A percentile compares a stretch with the other conserved stretches of the same genome.
Conservation (phyloP, 225 moss, liverwort and hornwort species). For the Takakia lepidozioides region DNA sequence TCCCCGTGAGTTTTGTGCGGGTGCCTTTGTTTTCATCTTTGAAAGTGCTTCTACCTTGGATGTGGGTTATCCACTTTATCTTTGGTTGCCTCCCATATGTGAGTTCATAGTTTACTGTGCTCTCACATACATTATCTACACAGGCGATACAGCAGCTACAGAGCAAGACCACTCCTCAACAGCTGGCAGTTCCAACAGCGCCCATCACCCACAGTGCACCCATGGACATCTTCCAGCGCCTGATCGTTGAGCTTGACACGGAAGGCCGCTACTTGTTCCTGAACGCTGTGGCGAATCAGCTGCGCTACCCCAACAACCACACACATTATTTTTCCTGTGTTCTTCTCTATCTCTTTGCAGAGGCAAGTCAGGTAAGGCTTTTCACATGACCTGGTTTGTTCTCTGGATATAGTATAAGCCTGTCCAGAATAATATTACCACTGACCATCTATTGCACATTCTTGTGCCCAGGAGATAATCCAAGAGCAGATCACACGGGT, state of each 20-base stretch:
- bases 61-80: too few relatives aligned
- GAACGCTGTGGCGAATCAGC: constrained; percentile 91
- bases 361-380: constrained; percentile 45
- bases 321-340: constrained; percentile 97
- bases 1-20: too few relatives aligned
- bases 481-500: constrained; percentile 98
- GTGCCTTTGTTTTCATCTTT: too few relatives aligned
- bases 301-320: constrained; percentile 94
- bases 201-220: constrained; percentile 98
- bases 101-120: too few relatives aligned
- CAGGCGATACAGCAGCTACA: constrained; percentile 89
- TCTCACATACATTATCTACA: constrained; percentile 9
- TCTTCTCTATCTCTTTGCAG: constrained; percentile 83
- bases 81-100: too few relatives aligned
- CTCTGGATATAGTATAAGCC: too few relatives aligned
- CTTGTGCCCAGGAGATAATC: constrained; percentile 67
- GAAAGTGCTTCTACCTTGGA: too few relatives aligned
- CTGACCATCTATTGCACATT: too few relatives aligned
- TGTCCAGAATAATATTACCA: too few relatives aligned
- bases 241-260: constrained; percentile 85
- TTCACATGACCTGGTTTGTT: neutral
- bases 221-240: constrained; percentile 87
- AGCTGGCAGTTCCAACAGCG: constrained; percentile 75
- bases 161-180: constrained; percentile 78
- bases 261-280: constrained; percentile 91